phyloP scores from a whole-genome alignment of 768 basidiomycete genomes.

The Mycena rebaudengoi region DNA sequence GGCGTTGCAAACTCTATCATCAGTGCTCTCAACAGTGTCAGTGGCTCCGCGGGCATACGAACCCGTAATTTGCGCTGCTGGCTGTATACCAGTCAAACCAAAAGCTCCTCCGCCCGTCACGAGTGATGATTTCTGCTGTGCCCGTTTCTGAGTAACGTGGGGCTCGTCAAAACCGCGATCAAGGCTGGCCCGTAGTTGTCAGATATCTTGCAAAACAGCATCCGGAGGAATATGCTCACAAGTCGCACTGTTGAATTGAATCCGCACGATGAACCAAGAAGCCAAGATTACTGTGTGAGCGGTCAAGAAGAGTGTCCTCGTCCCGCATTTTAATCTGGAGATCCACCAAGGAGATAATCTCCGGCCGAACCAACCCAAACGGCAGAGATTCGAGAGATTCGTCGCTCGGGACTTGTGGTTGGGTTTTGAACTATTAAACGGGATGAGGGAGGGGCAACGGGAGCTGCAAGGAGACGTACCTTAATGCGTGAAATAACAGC shows the following conservation, averaged over 20 bases:
- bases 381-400: too few relatives aligned
- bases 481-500: too few relatives aligned
- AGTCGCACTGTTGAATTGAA: conserved; percentile 1
- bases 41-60: neutral
- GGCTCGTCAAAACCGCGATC: neutral
- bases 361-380: too few relatives aligned
- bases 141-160: neutral
- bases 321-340: neutral
- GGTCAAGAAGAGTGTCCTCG: neutral
- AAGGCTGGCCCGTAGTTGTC: too few relatives aligned
- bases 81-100: neutral
- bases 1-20: neutral
- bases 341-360: neutral
- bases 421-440: too few relatives aligned
- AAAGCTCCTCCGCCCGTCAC: neutral
- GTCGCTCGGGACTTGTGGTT: too few relatives aligned
- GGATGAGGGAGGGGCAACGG: too few relatives aligned
- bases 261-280: conserved; percentile 1
- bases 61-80: neutral
- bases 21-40: neutral
- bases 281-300: conserved; percentile 9
- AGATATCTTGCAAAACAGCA: neutral
- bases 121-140: neutral
- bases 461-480: too few relatives aligned
- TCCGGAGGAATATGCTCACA: neutral